A percentile compares a stretch with the other conserved stretches of the same genome.
Conservation (phyloP, 164 flowering plant genomes). For the Chloranthus sessilifolius region DNA sequence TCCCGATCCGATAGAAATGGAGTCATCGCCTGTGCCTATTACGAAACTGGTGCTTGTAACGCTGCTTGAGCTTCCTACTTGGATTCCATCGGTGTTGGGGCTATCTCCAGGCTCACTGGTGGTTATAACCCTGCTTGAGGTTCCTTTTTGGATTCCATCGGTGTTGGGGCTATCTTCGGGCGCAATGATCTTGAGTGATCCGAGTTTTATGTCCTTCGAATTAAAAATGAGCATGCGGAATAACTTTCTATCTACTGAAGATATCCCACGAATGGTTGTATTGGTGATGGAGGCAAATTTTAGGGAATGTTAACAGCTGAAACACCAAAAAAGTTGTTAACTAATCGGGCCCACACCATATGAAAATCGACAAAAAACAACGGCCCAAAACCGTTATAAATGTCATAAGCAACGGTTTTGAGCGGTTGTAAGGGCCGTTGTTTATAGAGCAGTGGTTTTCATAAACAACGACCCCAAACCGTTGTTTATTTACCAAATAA, state of each 20-base stretch:
- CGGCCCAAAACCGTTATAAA: too few relatives aligned
- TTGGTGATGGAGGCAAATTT: slow-evolving; percentile 25
- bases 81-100: slow-evolving; percentile 52
- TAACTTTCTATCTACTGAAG: slow-evolving; percentile 29
- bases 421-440: too few relatives aligned
- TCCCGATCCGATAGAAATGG: slow-evolving; percentile 37
- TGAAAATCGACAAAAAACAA: too few relatives aligned
- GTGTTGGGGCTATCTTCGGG: too few relatives aligned
- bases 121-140: too few relatives aligned
- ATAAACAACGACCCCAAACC: too few relatives aligned
- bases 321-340: too few relatives aligned
- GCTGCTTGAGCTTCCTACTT: slow-evolving; percentile 20
- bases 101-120: slow-evolving; percentile 31
- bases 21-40: slow-evolving; percentile 46
- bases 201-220: slow-evolving; percentile 19
- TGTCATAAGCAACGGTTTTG: too few relatives aligned
- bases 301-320: slow-evolving; percentile 24
- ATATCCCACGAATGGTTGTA: slow-evolving; percentile 14
- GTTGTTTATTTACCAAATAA: too few relatives aligned
- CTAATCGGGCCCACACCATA: too few relatives aligned
- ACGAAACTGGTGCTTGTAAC: slow-evolving; percentile 12
- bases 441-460: too few relatives aligned
- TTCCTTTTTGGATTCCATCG: slow-evolving; percentile 11
- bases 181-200: slow-evolving; percentile 9
- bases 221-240: slow-evolving; percentile 27